phyloP scores from a whole-genome alignment of 1,139 yeast species.

The Meyerozyma smithsonii region DNA sequence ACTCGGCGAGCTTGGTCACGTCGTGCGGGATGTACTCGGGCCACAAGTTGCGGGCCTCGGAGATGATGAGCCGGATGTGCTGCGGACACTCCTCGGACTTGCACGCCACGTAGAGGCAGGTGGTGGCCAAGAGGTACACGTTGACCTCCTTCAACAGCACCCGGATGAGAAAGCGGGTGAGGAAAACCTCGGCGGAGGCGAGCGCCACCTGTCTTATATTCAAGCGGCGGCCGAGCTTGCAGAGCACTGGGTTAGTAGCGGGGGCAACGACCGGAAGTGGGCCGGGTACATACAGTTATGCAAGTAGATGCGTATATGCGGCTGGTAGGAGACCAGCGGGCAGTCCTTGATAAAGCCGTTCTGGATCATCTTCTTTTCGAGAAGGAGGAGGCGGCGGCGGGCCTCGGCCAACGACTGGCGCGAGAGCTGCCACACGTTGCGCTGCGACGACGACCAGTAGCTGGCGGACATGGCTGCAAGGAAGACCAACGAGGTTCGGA shows the following conservation, averaged over 20 bases:
- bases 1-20: slow-evolving; percentile 88
- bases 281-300: slow-evolving; percentile 40
- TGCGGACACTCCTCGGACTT: slow-evolving; percentile 95
- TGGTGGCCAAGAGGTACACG: slow-evolving; percentile 71
- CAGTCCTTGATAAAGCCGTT: slow-evolving; percentile 43
- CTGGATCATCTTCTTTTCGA: slow-evolving; percentile 44
- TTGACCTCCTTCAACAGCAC: slow-evolving; percentile 80
- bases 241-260: slow-evolving; percentile 38
- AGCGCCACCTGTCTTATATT: slow-evolving; percentile 77
- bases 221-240: slow-evolving; percentile 72
- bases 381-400: slow-evolving; percentile 31
- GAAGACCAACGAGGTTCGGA: not conserved
- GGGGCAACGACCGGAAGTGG: not conserved
- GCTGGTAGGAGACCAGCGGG: slow-evolving; percentile 48
- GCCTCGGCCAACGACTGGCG: slow-evolving; percentile 36
- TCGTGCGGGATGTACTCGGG: slow-evolving; percentile 94
- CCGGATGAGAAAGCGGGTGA: slow-evolving; percentile 66
- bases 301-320: slow-evolving; percentile 61
- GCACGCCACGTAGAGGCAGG: slow-evolving; percentile 85
- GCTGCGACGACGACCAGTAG: slow-evolving; percentile 44
- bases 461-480: slow-evolving; percentile 39
- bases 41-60: slow-evolving; percentile 89
- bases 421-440: slow-evolving; percentile 41
- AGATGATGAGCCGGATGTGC: slow-evolving; percentile 76
- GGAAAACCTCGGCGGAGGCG: slow-evolving; percentile 84